Conservation (phyloP, 2,329 filamentous ascomycete genomes). For the Xylariaceae sp. region DNA sequence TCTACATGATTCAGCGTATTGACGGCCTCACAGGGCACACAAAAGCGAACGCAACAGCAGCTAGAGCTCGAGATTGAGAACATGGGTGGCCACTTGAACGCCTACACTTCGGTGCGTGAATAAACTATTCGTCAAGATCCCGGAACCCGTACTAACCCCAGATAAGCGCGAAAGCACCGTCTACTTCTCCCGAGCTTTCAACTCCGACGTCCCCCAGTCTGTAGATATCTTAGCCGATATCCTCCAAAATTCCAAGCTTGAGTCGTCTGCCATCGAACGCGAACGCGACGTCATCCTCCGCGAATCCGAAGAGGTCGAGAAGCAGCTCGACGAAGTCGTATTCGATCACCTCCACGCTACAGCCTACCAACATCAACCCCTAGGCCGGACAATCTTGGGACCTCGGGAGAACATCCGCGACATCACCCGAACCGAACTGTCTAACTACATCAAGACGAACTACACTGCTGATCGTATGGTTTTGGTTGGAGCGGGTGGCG, state of each 20-base stretch:
- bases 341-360: constrained; percentile 99
- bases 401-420: constrained; percentile 98
- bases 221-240: constrained; percentile 99
- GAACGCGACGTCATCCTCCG: constrained; percentile 98
- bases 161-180: constrained; percentile 97
- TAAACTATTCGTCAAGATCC: constrained; percentile 12
- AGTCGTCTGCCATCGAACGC: constrained; percentile 88
- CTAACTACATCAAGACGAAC: constrained; percentile 98
- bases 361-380: constrained; percentile 93
- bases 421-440: constrained; percentile 89
- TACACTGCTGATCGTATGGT: constrained; percentile 99
- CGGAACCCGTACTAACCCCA: constrained; percentile 18
- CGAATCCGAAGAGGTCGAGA: constrained; percentile 99
- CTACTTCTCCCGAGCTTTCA: constrained; percentile 99
- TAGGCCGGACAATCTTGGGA: constrained; percentile 96
- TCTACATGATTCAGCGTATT: constrained; percentile 22
- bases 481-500: constrained; percentile 90
- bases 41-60: constrained; percentile 94
- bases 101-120: constrained; percentile 91
- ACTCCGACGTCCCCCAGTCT: constrained; percentile 92
- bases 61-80: constrained; percentile 99
- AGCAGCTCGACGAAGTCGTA: constrained; percentile 98
- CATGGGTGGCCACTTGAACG: constrained; percentile 98
- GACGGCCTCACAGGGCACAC: constrained; percentile 71
- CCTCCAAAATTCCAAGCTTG: constrained; percentile 98